Evolutionary conservation across 805 yeast genomes (phyloP).

Genomic region (Candida corydali): DNA sequence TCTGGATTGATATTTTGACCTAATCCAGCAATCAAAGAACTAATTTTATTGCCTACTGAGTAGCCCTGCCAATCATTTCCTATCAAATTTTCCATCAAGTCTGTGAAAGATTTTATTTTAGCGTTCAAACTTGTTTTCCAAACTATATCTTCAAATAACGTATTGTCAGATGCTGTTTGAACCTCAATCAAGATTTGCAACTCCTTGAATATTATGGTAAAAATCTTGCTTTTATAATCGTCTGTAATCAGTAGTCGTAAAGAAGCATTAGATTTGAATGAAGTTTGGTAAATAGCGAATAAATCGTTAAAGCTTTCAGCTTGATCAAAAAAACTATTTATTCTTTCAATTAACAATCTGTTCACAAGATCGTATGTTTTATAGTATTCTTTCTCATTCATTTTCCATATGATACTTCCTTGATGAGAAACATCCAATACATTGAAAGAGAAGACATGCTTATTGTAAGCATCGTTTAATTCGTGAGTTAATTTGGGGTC

Average conservation of each 20-base stretch:
- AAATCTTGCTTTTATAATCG: conserved; percentile 28
- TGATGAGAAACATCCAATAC: conserved; percentile 31
- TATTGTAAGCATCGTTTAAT: conserved; percentile 24
- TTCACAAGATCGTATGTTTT: conserved; percentile 18
- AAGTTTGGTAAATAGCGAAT: conserved; percentile 19
- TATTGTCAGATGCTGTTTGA: conserved; percentile 2
- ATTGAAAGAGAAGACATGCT: conserved; percentile 22
- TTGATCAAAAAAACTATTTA: conserved; percentile 22
- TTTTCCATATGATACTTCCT: conserved; percentile 25
- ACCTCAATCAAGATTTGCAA: conserved; percentile 16
- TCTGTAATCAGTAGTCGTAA: conserved; percentile 30
- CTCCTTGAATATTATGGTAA: conserved; percentile 26
- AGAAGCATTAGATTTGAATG: conserved; percentile 14
- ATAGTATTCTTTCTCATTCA: conserved; percentile 24
- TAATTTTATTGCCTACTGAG: conserved; percentile 54
- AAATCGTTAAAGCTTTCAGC: conserved; percentile 27
- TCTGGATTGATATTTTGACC: conserved; percentile 44
- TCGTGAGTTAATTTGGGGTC: not conserved
- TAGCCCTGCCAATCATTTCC: conserved; percentile 37
- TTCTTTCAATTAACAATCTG: conserved; percentile 15
- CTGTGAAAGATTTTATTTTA: conserved; percentile 22
- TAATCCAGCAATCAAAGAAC: conserved; percentile 44
- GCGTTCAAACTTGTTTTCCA: conserved; percentile 17
- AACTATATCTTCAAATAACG: conserved; percentile 7
- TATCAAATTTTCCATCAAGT: conserved; percentile 19